Evolutionary conservation across 345 rosid species (phyloP).

Genomic region (Heritiera littoralis): DNA sequence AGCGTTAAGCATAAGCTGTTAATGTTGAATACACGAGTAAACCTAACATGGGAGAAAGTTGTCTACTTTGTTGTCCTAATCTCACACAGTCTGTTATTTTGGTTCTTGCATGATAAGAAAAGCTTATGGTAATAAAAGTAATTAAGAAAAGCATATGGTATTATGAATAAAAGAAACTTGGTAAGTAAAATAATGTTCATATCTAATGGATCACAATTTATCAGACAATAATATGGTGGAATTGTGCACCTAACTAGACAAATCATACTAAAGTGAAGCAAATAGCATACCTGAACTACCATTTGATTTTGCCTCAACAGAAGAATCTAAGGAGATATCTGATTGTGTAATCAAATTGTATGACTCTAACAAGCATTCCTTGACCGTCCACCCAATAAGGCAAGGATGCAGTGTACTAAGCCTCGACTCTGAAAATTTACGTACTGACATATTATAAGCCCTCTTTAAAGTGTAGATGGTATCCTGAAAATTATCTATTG

Average conservation of each 20-base stretch:
- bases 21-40: neutral
- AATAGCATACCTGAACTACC: constrained; percentile 16
- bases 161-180: neutral
- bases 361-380: constrained; percentile 17
- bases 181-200: neutral
- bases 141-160: neutral
- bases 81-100: neutral
- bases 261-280: constrained; percentile 2
- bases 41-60: neutral
- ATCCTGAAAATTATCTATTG: constrained; percentile 22
- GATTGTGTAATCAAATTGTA: constrained; percentile 4
- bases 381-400: constrained; percentile 10
- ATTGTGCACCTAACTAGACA: neutral
- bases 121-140: neutral
- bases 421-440: constrained; percentile 16
- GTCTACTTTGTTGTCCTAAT: neutral
- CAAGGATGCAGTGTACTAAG: constrained; percentile 11
- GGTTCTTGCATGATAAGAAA: neutral
- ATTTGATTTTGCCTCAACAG: constrained; percentile 3
- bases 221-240: too few relatives aligned
- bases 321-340: neutral
- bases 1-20: neutral
- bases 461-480: constrained; percentile 23
- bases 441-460: constrained; percentile 5
- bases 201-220: neutral